Percentiles rank a stretch among this genome's conserved stretches.
Evolutionary conservation across 1,284 basidiomycete genomes (phyloP).

Genomic region (Trichosporon faecale): DNA sequence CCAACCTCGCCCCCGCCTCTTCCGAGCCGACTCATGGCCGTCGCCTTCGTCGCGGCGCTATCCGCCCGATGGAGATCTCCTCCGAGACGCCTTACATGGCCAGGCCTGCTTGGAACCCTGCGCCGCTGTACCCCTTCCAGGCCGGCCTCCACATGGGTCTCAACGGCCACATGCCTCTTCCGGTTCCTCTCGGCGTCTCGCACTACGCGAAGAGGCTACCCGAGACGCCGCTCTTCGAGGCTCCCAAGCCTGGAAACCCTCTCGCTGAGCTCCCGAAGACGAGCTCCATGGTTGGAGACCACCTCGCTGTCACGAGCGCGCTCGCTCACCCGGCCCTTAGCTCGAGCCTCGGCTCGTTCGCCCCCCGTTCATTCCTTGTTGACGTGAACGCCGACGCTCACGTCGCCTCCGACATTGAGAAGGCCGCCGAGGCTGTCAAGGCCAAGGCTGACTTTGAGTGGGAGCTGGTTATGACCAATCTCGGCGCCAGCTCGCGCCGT

Average conservation of each 20-base stretch:
- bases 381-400: slow-evolving; percentile 23
- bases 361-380: slow-evolving; percentile 11
- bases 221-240: slow-evolving; percentile 17
- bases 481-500: background rate
- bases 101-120: slow-evolving; percentile 7
- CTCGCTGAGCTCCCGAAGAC: slow-evolving; percentile 13
- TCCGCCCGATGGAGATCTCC: slow-evolving; percentile 20
- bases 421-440: slow-evolving; percentile 15
- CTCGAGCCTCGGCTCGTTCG: background rate
- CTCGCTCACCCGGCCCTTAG: slow-evolving; percentile 23
- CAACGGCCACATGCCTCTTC: slow-evolving; percentile 38
- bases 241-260: slow-evolving; percentile 12
- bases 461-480: slow-evolving; percentile 16
- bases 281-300: slow-evolving; percentile 19
- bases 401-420: slow-evolving; percentile 15
- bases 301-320: slow-evolving; percentile 21
- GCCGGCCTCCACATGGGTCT: slow-evolving; percentile 35
- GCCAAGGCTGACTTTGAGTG: slow-evolving; percentile 12
- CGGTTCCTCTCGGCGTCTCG: slow-evolving; percentile 33
- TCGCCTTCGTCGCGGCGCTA: slow-evolving; percentile 20
- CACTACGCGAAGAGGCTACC: slow-evolving; percentile 11
- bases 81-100: slow-evolving; percentile 15
- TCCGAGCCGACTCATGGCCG: slow-evolving; percentile 20
- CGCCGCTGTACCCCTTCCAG: slow-evolving; percentile 23
- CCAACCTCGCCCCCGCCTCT: background rate